A percentile compares a stretch with the other conserved stretches of the same genome.
phyloP scores from a whole-genome alignment of 176 grass and related monocot species.

The Themeda triandra region DNA sequence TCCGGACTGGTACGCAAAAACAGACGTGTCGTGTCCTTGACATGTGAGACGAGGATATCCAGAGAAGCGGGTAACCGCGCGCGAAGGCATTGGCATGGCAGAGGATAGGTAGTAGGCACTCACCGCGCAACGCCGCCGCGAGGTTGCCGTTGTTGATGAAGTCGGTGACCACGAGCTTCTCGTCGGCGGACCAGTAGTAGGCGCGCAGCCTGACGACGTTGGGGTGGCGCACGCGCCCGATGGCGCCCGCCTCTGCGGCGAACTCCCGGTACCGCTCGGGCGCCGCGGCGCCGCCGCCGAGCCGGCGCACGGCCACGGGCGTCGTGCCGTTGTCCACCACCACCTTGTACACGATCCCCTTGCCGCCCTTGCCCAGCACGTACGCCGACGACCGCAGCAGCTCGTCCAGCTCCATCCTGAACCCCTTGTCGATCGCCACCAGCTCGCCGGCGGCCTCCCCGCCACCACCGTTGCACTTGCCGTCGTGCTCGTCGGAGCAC shows the following conservation, averaged over 20 bases:
- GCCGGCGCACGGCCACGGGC: slow-evolving; percentile 80
- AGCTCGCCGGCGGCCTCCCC: slow-evolving; percentile 54
- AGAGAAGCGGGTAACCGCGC: too few relatives aligned
- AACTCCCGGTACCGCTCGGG: slow-evolving; percentile 62
- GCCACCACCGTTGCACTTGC: slow-evolving; percentile 20
- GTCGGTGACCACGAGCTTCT: slow-evolving; percentile 95
- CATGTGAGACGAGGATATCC: too few relatives aligned
- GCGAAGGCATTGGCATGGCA: too few relatives aligned
- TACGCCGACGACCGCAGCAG: slow-evolving; percentile 89
- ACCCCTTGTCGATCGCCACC: slow-evolving; percentile 82
- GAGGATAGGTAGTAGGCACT: too few relatives aligned
- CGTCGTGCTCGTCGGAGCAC: background rate
- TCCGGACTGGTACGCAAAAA: too few relatives aligned
- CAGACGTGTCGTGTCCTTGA: too few relatives aligned
- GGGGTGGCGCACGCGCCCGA: slow-evolving; percentile 68
- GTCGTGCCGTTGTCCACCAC: slow-evolving; percentile 70
- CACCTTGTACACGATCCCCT: slow-evolving; percentile 99
- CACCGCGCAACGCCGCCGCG: slow-evolving; percentile 68
- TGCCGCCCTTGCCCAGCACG: slow-evolving; percentile 83
- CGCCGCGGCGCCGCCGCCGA: slow-evolving; percentile 44
- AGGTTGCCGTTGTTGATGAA: slow-evolving; percentile 97
- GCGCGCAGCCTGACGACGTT: slow-evolving; percentile 85
- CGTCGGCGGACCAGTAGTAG: slow-evolving; percentile 92
- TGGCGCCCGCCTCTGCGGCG: slow-evolving; percentile 61
- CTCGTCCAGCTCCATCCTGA: slow-evolving; percentile 86